These are phyloP conservation scores for Saturnispora mendoncae DNA, from an alignment of 805 yeast species.

Conservation along the genomic window DNA sequence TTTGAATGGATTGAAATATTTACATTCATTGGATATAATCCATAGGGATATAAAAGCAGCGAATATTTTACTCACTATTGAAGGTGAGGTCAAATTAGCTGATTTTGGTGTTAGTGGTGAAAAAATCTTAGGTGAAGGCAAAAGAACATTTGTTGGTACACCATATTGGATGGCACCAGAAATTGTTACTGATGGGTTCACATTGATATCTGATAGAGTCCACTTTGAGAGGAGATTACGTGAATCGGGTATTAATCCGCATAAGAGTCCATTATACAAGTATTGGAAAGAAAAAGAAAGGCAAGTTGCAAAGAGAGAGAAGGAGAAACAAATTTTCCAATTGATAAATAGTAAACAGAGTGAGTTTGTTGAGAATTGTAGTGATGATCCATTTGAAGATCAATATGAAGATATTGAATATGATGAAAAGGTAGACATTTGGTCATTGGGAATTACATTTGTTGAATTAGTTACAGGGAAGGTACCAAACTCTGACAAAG, in stretches of 20 bases:
- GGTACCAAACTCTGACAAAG: slow-evolving; percentile 68
- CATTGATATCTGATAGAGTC: slow-evolving; percentile 8
- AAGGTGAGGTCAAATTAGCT: slow-evolving; percentile 77
- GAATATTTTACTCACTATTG: slow-evolving; percentile 63
- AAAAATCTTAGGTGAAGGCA: slow-evolving; percentile 42
- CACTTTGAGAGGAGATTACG: slow-evolving; percentile 9
- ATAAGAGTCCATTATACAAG: slow-evolving; percentile 9
- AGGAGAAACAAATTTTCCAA: too few species aligned
- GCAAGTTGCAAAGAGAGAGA: not conserved
- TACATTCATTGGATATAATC: slow-evolving; percentile 66
- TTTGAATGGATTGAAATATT: slow-evolving; percentile 61
- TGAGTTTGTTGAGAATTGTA: slow-evolving; percentile 12
- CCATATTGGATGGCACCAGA: slow-evolving; percentile 92
- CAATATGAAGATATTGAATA: slow-evolving; percentile 43
- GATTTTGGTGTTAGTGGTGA: slow-evolving; percentile 96
- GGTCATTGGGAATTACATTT: slow-evolving; percentile 93
- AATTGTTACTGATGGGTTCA: slow-evolving; percentile 42
- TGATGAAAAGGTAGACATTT: slow-evolving; percentile 81
- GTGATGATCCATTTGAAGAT: not conserved
- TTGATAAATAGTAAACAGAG: not conserved
- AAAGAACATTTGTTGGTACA: slow-evolving; percentile 49
- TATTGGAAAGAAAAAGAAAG: slow-evolving; percentile 11
- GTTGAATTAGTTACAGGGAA: slow-evolving; percentile 75
- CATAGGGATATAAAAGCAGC: slow-evolving; percentile 96
- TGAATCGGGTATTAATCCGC: slow-evolving; percentile 6